Conservation (phyloP, 2,329 filamentous ascomycete species). For the Epicoccum sorghinum region DNA sequence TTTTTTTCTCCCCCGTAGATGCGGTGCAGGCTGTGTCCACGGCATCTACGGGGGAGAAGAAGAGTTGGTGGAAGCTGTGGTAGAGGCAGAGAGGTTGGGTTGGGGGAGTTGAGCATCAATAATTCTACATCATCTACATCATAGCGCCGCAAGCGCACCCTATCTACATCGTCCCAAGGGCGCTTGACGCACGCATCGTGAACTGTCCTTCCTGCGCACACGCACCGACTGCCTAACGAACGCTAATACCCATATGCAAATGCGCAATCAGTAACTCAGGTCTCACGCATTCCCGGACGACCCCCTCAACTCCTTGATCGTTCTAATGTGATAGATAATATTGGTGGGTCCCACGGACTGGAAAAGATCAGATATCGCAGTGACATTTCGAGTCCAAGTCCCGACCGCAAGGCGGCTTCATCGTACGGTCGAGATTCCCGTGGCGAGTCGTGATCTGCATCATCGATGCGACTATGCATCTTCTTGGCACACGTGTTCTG, state of each 20-base stretch:
- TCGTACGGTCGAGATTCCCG: neutral
- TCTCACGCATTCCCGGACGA: neutral
- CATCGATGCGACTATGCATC: too few species aligned
- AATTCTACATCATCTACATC: neutral
- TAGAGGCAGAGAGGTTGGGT: neutral
- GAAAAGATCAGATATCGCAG: too few species aligned
- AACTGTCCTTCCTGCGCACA: neutral
- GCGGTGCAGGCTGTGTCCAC: neutral
- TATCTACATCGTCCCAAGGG: neutral
- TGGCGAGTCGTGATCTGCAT: neutral
- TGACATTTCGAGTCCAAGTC: too few species aligned
- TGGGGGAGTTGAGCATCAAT: neutral
- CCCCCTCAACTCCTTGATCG: neutral
- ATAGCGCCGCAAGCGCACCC: neutral
- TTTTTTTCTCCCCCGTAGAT: too few species aligned
- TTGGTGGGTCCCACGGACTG: neutral
- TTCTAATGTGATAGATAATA: neutral
- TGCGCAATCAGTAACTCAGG: neutral
- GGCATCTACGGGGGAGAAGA: neutral
- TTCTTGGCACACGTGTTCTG: too few species aligned
- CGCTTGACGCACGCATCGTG: neutral
- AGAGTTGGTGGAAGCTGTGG: slow-evolving; percentile 19
- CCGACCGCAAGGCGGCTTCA: too few species aligned
- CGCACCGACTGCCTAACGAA: neutral
- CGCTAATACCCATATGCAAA: neutral